These are phyloP conservation scores for Aegilops sharonensis DNA, from an alignment of 176 grass and related monocot genomes.

Conservation along the genomic window DNA sequence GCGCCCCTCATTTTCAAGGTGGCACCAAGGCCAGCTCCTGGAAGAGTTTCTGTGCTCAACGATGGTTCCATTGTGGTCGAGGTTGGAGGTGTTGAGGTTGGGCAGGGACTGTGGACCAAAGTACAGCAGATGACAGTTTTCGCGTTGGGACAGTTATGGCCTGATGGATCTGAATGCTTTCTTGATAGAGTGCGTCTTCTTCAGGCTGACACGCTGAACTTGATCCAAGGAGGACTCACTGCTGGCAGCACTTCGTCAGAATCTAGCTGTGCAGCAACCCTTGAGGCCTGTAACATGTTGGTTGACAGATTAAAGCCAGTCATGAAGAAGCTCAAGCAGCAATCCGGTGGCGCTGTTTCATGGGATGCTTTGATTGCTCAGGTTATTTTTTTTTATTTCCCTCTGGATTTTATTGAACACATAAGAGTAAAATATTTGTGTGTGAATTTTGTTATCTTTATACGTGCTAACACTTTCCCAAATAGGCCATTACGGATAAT, in stretches of 20 bases:
- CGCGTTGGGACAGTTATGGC: conserved; percentile 43
- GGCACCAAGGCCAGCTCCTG: conserved; percentile 7
- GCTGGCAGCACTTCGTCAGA: conserved; percentile 59
- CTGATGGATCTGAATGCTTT: conserved; percentile 48
- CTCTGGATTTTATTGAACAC: no score
- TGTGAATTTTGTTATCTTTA: neutral
- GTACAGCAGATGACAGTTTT: conserved; percentile 56
- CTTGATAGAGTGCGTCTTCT: conserved; percentile 58
- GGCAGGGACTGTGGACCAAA: conserved; percentile 67
- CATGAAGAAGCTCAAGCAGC: conserved; percentile 36
- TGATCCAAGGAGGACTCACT: conserved; percentile 63
- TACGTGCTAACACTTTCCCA: neutral
- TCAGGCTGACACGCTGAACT: conserved; percentile 66
- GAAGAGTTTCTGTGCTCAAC: conserved; percentile 58
- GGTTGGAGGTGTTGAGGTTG: conserved; percentile 71
- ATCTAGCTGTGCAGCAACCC: conserved; percentile 60
- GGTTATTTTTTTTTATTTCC: conserved; percentile 27
- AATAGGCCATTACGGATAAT: conserved; percentile 42
- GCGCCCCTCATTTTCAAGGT: conserved; percentile 39
- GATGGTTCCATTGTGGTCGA: conserved; percentile 60
- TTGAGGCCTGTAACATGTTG: conserved; percentile 52
- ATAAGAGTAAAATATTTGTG: neutral
- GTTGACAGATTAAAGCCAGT: conserved; percentile 53
- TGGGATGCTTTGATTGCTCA: conserved; percentile 62
- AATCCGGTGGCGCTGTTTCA: neutral